Evolutionary conservation across 2,329 filamentous ascomycete genomes (phyloP).

Genomic region (Neonectria ditissima): DNA sequence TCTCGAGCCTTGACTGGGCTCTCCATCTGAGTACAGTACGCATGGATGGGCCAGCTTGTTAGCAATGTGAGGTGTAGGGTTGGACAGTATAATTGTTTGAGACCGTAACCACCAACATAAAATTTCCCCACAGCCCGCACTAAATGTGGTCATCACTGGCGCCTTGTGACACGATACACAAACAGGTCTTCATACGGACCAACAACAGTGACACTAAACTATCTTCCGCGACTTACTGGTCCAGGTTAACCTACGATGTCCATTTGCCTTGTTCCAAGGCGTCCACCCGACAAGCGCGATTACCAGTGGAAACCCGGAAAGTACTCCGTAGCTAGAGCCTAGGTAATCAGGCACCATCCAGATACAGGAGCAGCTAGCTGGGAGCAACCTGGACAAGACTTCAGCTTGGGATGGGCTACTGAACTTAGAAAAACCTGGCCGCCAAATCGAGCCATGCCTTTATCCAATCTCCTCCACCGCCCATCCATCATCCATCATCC

Average conservation of each 20-base stretch:
- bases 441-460: background rate
- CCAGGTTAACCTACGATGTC: background rate
- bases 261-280: background rate
- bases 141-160: background rate
- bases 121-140: background rate
- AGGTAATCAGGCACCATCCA: background rate
- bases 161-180: background rate
- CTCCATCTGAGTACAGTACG: background rate
- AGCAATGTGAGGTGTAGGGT: background rate
- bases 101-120: background rate
- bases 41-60: background rate
- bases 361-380: background rate
- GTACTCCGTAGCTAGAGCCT: background rate
- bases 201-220: background rate
- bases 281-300: background rate
- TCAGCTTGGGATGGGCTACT: background rate
- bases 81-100: background rate
- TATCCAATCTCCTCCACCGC: slow-evolving; percentile 3
- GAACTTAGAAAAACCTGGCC: background rate
- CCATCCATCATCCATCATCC: background rate
- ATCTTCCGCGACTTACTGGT: background rate
- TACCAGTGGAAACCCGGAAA: background rate
- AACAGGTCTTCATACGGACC: background rate
- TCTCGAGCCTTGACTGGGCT: background rate
- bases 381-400: background rate